Base-by-base conservation (phyloP, 345 rosid genomes). In the Lepidium didymum region DNA sequence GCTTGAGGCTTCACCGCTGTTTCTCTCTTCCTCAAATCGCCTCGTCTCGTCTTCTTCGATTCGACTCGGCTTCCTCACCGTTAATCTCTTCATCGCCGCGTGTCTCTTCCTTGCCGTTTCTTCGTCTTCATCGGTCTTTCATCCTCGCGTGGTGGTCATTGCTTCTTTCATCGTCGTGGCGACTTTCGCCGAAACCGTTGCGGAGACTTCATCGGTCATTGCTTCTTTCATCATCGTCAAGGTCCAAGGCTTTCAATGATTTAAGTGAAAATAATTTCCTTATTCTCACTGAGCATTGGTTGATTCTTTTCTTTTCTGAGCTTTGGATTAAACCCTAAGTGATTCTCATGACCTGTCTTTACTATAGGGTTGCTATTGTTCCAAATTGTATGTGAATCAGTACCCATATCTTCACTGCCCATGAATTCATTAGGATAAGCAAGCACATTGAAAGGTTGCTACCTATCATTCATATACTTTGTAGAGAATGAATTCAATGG, bases 211-310 rank as follows among this genome's bases (percentile, higher is more conserved):
- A 19, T 19, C 21, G 21, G 21, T 19, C 21, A 19, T 19, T 19
- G 21, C 21, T 19, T 19, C 21, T 19, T 19, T 19, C 21, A 19
- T 19, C 21, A 19, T 19, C 21, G 21, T 19, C 21, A 19, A 19
- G 21, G 56, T 71, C 82, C 34, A 90, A 85, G 85, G 96, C 97
- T 57, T 90, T 92, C 86, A 87, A 82, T 77, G 96, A 92, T 71
- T 92, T 87, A 82, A 21, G 87, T 33, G 3, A 9, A 29, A 19
- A 47, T 15, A 23, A 4, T 3, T 36, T 33, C 46, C 15, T 14
- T 64, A 21, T 25, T 5, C 35, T 62, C 42, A 1, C 18, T 34
- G 33, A 33, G 37, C 13, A 45, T 6, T 41, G 23, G 25, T 42
- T 60, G 10, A 8, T 42, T 7, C 11, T 21, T 19, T 19, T 19